Conservation (phyloP, 2,329 filamentous ascomycete species). For the Colletotrichum destructivum region DNA sequence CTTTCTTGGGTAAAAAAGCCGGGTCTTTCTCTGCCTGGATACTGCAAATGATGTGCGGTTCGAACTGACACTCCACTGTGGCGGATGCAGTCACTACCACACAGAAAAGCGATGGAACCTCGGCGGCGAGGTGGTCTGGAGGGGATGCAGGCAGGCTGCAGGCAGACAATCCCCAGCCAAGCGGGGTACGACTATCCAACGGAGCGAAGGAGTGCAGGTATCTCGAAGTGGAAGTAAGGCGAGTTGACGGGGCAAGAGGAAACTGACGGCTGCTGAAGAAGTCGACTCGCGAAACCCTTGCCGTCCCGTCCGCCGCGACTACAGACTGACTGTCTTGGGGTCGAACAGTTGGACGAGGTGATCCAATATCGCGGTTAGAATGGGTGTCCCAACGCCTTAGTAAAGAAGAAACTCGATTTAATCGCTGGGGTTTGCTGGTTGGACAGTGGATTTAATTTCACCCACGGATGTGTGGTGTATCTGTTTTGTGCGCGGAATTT, state of each 20-base stretch:
- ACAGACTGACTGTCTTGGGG: neutral
- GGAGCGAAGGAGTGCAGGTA: neutral
- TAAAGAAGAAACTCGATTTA: slow-evolving; percentile 6
- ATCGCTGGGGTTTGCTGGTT: slow-evolving; percentile 3
- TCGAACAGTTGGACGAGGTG: neutral
- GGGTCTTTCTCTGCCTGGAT: neutral
- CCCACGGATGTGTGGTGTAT: neutral
- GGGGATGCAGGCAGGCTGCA: slow-evolving; percentile 1
- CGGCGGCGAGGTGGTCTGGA: neutral
- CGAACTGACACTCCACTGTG: neutral
- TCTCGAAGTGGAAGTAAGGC: neutral
- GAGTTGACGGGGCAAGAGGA: neutral
- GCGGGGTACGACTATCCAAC: neutral
- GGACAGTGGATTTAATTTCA: neutral
- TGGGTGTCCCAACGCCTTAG: neutral
- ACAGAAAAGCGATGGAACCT: neutral
- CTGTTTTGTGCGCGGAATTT: neutral
- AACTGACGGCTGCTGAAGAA: slow-evolving; percentile 28
- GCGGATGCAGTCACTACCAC: neutral
- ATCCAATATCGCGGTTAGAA: neutral
- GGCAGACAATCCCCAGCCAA: slow-evolving; percentile 1
- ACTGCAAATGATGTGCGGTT: neutral
- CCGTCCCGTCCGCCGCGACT: neutral
- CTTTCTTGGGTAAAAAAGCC: neutral
- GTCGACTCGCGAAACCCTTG: neutral